A percentile compares a stretch with the other conserved stretches of the same genome.
Evolutionary conservation across 306 rosid genomes (phyloP).

Genomic region (Gastrolobium bilobum): DNA sequence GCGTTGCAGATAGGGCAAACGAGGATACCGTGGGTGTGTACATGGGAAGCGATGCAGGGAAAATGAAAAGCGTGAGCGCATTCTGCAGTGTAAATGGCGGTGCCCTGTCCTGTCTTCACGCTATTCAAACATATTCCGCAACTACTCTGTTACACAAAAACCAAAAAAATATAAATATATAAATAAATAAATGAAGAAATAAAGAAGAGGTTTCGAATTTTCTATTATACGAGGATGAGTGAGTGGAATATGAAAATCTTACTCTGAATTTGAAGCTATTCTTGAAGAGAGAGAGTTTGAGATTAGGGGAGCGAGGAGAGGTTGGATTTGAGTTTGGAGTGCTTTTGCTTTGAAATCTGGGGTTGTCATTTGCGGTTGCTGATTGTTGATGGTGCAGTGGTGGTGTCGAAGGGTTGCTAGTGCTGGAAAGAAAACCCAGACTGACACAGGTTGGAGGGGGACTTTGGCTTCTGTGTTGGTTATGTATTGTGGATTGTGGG

Average conservation of each 20-base stretch:
- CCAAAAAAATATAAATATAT: not conserved
- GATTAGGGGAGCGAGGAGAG: conserved; percentile 68
- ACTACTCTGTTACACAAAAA: conserved; percentile 59
- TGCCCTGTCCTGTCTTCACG: conserved; percentile 81
- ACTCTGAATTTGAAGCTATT: conserved; percentile 86
- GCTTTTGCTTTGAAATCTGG: not conserved
- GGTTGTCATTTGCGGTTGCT: no score
- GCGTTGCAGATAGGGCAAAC: conserved; percentile 75
- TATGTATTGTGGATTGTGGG: conserved; percentile 52
- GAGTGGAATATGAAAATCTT: not conserved
- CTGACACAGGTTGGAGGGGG: conserved; percentile 64
- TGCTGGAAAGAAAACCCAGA: conserved; percentile 64
- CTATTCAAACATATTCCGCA: conserved; percentile 78
- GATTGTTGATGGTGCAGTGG: conserved; percentile 22
- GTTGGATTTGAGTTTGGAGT: conserved; percentile 57
- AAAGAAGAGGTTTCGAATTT: not conserved
- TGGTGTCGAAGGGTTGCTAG: conserved; percentile 61
- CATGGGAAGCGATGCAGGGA: conserved; percentile 73
- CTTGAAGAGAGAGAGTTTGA: conserved; percentile 74
- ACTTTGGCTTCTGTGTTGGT: conserved; percentile 45
- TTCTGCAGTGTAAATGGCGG: conserved; percentile 88
- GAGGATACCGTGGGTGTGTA: conserved; percentile 56
- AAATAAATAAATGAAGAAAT: no score
- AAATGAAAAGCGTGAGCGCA: conserved; percentile 82
- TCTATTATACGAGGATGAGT: no score